Base-by-base conservation (phyloP, 2,329 filamentous ascomycete genomes). In the Volutella citrinella region DNA sequence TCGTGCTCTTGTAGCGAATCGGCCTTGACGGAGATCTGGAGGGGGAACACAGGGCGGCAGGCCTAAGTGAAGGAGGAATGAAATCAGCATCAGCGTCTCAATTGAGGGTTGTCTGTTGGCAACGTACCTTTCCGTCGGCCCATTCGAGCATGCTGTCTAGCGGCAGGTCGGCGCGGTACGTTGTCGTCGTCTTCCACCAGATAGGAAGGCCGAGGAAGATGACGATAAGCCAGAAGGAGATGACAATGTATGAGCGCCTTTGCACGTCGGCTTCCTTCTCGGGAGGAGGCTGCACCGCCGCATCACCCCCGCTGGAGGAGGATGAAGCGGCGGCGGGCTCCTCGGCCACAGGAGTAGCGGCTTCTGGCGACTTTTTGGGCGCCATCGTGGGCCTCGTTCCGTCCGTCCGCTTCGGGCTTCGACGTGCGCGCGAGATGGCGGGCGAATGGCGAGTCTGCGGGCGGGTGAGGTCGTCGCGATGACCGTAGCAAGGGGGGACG, bases 151-250 rank as follows among this genome's bases (percentile, higher is more conserved):
- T 98, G 34, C 82, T 76, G 55, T 84, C 76, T 48, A 96, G 63
- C 6, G 93, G 93, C 49, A 98, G 68, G 27, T 81, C 75, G 10
- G 91, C 90, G 35, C 93, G 79, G 61, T 95, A 90, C 35, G 97
- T 95, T 1, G 86, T 84, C 5, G 93, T 98, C 1, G 93, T 97
- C 60, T 81, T 82, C 81, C 88, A 94, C 93, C 93, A 98, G 76
- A 95, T 83, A 37, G 93, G 93, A 46, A 98, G 61, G 4, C 93
- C 93, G 6, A 98, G 66, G 19, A 84, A 75, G 7, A 95, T 59
- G 7, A 95, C 87, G 22, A 97, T 80, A 6, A 80, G 69, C 93
- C 93, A 98, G 63, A 96, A 97, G 8, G 91, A 91, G 42, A 86
- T 60, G 43, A 98, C 81, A 31, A 97, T 84, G 43, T 72, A 71